A percentile compares a stretch with the other conserved stretches of the same genome.
phyloP scores from a whole-genome alignment of 495 filamentous ascomycete species.

The Neurospora intermedia region DNA sequence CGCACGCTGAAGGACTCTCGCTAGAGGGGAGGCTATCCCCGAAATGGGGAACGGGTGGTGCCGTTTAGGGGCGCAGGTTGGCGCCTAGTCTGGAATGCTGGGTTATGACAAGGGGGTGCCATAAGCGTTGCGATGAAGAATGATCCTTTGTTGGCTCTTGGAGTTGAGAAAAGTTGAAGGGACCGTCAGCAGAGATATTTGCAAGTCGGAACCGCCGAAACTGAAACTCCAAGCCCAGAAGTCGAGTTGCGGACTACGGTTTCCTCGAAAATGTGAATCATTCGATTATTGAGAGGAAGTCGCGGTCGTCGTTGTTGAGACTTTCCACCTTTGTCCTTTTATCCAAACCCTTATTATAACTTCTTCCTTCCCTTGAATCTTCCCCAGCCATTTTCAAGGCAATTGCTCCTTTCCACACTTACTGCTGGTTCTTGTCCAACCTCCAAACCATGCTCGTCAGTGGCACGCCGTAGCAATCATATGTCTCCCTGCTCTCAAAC shows the following conservation, averaged over 20 bases:
- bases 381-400: not conserved
- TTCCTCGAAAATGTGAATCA: not conserved
- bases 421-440: not conserved
- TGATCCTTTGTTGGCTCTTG: not conserved
- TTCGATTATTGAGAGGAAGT: not conserved
- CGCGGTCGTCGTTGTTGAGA: not conserved
- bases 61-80: not conserved
- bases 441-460: not conserved
- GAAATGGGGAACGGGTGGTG: not conserved
- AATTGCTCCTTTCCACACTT: not conserved
- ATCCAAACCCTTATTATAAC: too few species aligned
- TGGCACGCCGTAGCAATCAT: not conserved
- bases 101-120: not conserved
- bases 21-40: not conserved
- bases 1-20: not conserved
- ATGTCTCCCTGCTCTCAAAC: constrained; percentile 2
- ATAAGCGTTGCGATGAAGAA: not conserved
- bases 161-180: not conserved
- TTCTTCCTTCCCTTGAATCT: too few species aligned
- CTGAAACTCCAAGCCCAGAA: not conserved
- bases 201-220: not conserved
- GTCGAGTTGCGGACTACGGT: not conserved
- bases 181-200: not conserved
- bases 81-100: not conserved
- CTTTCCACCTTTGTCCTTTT: too few species aligned